A percentile compares a stretch with the other conserved stretches of the same genome.
phyloP scores from a whole-genome alignment of 2,329 filamentous ascomycete genomes.

The Trichophyton equinum region DNA sequence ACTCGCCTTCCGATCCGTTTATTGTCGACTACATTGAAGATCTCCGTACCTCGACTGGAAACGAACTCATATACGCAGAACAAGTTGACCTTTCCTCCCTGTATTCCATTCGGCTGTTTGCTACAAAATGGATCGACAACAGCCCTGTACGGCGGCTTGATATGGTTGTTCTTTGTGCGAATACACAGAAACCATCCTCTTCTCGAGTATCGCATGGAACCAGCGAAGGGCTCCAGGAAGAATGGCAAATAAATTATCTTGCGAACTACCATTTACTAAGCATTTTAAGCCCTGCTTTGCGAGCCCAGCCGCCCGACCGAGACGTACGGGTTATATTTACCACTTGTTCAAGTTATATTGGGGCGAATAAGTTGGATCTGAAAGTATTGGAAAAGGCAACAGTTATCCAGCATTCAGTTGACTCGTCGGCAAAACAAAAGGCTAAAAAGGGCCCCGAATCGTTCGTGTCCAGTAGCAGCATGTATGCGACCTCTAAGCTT shows the following conservation, averaged over 20 bases:
- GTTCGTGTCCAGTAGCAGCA: constrained; percentile 8
- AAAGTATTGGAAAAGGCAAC: constrained; percentile 20
- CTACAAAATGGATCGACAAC: constrained; percentile 97
- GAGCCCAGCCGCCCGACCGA: constrained; percentile 82
- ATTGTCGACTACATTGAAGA: constrained; percentile 88
- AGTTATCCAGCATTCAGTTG: constrained; percentile 33
- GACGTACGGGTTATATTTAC: constrained; percentile 81
- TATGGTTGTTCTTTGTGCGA: constrained; percentile 79
- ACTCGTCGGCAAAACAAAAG: constrained; percentile 3
- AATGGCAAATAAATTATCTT: constrained; percentile 91
- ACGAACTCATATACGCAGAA: constrained; percentile 87
- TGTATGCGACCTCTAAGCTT: constrained; percentile 56
- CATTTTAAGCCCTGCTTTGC: constrained; percentile 78
- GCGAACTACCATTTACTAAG: constrained; percentile 90
- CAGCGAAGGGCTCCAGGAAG: constrained; percentile 68
- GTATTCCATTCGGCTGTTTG: constrained; percentile 84
- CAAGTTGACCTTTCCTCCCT: constrained; percentile 80
- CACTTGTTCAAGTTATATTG: constrained; percentile 81
- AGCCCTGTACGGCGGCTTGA: constrained; percentile 77
- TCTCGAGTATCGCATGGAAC: constrained; percentile 48
- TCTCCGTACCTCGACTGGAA: constrained; percentile 60
- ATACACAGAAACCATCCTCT: constrained; percentile 57
- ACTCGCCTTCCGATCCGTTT: constrained; percentile 71
- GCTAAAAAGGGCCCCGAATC: constrained; percentile 8
- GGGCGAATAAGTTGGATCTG: constrained; percentile 48